phyloP scores from a whole-genome alignment of 768 basidiomycete species.

The Amanita muscaria region DNA sequence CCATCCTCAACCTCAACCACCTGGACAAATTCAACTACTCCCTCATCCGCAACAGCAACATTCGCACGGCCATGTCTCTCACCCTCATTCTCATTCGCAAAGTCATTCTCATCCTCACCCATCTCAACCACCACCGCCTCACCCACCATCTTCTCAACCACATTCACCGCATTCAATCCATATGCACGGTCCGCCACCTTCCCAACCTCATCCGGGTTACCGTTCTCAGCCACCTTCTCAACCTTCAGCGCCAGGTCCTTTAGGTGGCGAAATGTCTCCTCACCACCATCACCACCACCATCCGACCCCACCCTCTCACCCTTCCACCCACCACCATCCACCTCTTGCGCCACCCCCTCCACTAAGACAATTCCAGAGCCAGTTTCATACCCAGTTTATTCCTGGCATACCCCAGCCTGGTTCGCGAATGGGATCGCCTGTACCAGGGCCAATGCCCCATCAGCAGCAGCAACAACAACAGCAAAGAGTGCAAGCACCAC shows the following conservation, averaged over 20 bases:
- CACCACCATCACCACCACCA: conserved; percentile 7
- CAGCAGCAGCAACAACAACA: conserved; percentile 7
- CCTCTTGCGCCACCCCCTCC: conserved; percentile 11
- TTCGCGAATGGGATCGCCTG: conserved; percentile 6
- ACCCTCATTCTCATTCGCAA: conserved; percentile 2
- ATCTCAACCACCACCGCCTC: conserved; percentile 5
- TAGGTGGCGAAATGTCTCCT: conserved; percentile 1
- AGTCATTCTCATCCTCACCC: conserved; percentile 1
- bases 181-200: conserved; percentile 3
- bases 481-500: background rate
- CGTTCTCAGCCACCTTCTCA: conserved; percentile 6
- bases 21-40: conserved; percentile 5
- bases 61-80: background rate
- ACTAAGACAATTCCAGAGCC: conserved; percentile 18
- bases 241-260: background rate
- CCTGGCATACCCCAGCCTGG: conserved; percentile 11
- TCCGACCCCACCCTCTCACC: conserved; percentile 7
- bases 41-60: conserved; percentile 5
- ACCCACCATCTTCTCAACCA: conserved; percentile 3
- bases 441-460: background rate
- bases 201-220: conserved; percentile 4
- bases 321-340: conserved; percentile 8
- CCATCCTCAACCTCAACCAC: conserved; percentile 7
- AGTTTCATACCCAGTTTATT: conserved; percentile 21
- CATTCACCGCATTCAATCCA: conserved; percentile 7